Evolutionary conservation across 441 rosid genomes (phyloP).

Genomic region (Eutrema salsugineum): DNA sequence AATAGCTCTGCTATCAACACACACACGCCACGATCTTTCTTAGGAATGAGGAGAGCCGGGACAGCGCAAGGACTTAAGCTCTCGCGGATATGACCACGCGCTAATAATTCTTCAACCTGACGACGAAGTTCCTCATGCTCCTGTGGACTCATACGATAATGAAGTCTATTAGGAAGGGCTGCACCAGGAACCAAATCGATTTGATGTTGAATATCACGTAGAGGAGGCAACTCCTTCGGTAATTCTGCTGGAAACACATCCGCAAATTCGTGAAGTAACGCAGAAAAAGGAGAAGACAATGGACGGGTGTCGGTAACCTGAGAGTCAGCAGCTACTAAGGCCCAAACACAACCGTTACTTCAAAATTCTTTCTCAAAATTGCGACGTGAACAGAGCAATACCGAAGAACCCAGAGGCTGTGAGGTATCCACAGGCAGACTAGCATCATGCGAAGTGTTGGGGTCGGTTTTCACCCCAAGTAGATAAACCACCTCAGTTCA

Average conservation of each 20-base stretch:
- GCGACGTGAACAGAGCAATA: no score
- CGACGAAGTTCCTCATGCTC: neutral
- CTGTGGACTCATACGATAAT: neutral
- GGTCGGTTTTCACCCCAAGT: no score
- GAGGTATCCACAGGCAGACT: no score
- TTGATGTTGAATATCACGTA: neutral
- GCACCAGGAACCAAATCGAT: neutral
- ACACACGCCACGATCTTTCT: neutral
- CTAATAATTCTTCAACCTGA: neutral
- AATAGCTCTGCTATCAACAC: neutral
- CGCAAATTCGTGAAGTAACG: neutral
- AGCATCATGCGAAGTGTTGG: no score
- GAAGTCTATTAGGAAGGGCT: neutral
- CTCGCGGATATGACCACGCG: neutral
- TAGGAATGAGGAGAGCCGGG: neutral
- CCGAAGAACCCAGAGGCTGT: no score
- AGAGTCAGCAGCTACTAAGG: no score
- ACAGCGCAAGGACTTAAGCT: neutral
- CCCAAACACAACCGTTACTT: no score
- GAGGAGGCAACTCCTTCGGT: neutral
- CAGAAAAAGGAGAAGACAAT: no score
- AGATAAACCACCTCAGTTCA: no score
- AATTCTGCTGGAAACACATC: neutral
- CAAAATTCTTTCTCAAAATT: no score
- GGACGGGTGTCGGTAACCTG: no score